These are phyloP conservation scores for Entophlyctis luteolus DNA, from an alignment of 192 early-diverging fungal species.

Conservation along the genomic window DNA sequence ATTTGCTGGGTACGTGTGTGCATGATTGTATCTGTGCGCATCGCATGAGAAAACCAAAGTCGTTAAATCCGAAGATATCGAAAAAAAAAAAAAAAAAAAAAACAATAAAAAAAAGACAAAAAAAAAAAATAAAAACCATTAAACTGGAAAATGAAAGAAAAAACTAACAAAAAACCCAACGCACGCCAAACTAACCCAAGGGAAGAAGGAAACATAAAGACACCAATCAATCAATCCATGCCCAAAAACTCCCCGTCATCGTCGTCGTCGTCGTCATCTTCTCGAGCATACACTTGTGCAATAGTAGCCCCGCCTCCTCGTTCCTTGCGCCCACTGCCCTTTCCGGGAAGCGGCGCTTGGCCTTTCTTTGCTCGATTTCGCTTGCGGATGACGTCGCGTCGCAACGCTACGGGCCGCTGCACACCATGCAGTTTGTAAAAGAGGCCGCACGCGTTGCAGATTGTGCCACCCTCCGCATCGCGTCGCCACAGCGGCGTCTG, in stretches of 20 bases:
- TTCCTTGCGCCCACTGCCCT: background rate
- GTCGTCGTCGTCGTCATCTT: background rate
- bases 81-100: no score
- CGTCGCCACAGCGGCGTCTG: conserved; percentile 95
- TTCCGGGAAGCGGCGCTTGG: background rate
- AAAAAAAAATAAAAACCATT: no score
- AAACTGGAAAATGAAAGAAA: no score
- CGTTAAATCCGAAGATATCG: no score
- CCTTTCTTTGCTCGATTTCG: conserved; percentile 68
- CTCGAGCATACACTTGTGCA: background rate
- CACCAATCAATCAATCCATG: background rate
- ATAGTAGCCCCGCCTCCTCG: no score
- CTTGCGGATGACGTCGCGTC: conserved; percentile 85
- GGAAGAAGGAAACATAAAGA: background rate
- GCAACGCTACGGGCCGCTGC: conserved; percentile 80
- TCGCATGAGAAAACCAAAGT: no score
- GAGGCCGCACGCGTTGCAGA: conserved; percentile 97
- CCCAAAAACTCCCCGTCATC: background rate
- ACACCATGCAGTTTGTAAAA: conserved; percentile 92
- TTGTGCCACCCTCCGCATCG: conserved; percentile 79
- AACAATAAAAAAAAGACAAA: no score
- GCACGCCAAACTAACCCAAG: no score
- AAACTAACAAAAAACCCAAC: no score
- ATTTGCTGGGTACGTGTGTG: no score
- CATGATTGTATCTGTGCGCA: no score